phyloP scores from a whole-genome alignment of 495 filamentous ascomycete species.

The Tuber melanosporum region DNA sequence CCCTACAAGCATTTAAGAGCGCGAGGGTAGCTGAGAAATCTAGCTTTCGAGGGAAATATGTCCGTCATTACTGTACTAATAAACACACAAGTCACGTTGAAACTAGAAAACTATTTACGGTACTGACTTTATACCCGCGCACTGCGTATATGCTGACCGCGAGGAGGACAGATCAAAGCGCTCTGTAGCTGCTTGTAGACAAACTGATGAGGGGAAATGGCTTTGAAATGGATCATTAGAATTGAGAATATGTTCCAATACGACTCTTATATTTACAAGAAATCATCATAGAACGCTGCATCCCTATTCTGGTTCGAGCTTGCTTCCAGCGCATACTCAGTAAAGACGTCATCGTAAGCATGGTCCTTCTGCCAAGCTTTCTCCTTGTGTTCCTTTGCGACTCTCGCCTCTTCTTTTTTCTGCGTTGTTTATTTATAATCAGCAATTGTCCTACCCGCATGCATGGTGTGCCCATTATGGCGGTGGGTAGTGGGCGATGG shows the following conservation, averaged over 20 bases:
- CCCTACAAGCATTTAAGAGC: not conserved
- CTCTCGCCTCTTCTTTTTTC: constrained; percentile 71
- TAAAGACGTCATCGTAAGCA: constrained; percentile 81
- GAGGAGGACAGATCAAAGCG: not conserved
- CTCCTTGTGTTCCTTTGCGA: constrained; percentile 72
- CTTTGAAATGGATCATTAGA: not conserved
- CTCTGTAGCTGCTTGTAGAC: not conserved
- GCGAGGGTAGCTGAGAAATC: not conserved
- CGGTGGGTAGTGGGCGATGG: not conserved
- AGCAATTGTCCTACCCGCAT: not conserved
- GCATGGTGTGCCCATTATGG: not conserved
- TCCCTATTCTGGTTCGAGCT: constrained; percentile 63
- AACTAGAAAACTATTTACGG: not conserved
- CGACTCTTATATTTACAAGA: constrained; percentile 51
- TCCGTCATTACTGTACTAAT: not conserved
- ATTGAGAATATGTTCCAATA: not conserved
- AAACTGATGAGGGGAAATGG: not conserved
- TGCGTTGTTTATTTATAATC: constrained; percentile 39
- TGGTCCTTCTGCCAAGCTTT: constrained; percentile 91
- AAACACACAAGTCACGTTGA: not conserved
- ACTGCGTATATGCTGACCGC: not conserved
- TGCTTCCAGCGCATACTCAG: constrained; percentile 57
- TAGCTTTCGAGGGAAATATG: not conserved
- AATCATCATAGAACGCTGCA: constrained; percentile 62
- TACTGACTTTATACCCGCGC: not conserved